Evolutionary conservation across 768 basidiomycete species (phyloP).

Genomic region (Russula virescens): DNA sequence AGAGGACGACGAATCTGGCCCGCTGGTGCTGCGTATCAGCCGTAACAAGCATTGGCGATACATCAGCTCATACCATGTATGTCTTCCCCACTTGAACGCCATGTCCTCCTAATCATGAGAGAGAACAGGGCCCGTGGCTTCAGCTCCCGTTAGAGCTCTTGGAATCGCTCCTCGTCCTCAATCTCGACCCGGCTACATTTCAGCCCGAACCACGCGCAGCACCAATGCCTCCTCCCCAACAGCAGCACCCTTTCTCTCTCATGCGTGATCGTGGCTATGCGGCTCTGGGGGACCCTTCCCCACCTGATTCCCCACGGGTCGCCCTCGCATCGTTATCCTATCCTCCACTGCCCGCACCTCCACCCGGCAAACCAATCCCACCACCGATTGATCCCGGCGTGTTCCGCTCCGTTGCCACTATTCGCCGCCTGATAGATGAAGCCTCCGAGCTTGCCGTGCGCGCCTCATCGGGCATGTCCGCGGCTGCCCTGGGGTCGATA

Average conservation of each 20-base stretch:
- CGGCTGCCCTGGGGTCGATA: conserved; percentile 65
- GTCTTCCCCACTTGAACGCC: conserved; percentile 31
- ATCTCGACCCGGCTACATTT: conserved; percentile 66
- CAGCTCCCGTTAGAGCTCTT: conserved; percentile 82
- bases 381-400: conserved; percentile 89
- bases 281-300: conserved; percentile 36
- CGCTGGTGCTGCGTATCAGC: conserved; percentile 75
- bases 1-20: conserved; percentile 43
- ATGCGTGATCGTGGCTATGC: conserved; percentile 44
- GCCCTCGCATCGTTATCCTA: conserved; percentile 32
- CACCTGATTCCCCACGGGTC: conserved; percentile 31
- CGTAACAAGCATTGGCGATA: conserved; percentile 94
- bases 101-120: background rate
- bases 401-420: conserved; percentile 66
- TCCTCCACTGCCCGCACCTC: conserved; percentile 47
- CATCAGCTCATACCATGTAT: conserved; percentile 85
- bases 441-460: conserved; percentile 85
- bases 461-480: conserved; percentile 77
- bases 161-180: conserved; percentile 73
- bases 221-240: conserved; percentile 33
- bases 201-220: conserved; percentile 40
- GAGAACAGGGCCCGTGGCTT: conserved; percentile 77
- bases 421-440: conserved; percentile 81
- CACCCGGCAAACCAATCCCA: conserved; percentile 64
- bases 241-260: conserved; percentile 24